Evolutionary conservation across 495 filamentous ascomycete genomes (phyloP).

Genomic region (Beverwykella pulmonaria): DNA sequence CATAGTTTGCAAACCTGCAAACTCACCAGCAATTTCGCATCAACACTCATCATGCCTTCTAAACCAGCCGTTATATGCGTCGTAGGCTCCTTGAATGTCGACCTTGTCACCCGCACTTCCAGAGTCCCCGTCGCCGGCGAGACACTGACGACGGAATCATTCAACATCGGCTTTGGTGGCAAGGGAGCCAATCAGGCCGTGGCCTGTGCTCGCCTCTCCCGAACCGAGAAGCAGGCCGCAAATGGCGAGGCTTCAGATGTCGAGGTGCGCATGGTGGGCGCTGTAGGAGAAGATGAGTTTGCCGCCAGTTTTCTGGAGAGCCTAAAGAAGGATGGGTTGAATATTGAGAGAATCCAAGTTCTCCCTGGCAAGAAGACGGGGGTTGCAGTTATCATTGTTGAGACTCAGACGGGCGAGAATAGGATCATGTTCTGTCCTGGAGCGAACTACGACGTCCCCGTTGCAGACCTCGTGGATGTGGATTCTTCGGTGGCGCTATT

Average conservation of each 20-base stretch:
- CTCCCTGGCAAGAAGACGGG: conserved; percentile 66
- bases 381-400: conserved; percentile 81
- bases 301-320: conserved; percentile 52
- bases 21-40: neutral
- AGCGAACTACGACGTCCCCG: conserved; percentile 62
- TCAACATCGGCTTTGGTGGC: conserved; percentile 79
- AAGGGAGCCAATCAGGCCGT: conserved; percentile 98
- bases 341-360: conserved; percentile 57
- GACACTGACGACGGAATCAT: conserved; percentile 78
- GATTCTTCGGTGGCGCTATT: conserved; percentile 53
- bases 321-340: conserved; percentile 61
- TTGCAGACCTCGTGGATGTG: conserved; percentile 53
- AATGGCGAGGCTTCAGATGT: conserved; percentile 44
- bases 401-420: conserved; percentile 81
- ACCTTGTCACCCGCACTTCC: conserved; percentile 83
- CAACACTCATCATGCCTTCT: conserved; percentile 7
- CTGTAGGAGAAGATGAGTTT: conserved; percentile 73
- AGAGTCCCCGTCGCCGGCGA: conserved; percentile 83
- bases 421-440: conserved; percentile 79
- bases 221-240: conserved; percentile 47
- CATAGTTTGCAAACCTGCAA: neutral
- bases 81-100: conserved; percentile 90
- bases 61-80: conserved; percentile 60
- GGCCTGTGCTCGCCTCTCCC: conserved; percentile 68
- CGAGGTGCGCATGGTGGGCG: conserved; percentile 76